A percentile compares a stretch with the other conserved stretches of the same genome.
These are phyloP conservation scores for Phaeodactylum tricornutum DNA, from an alignment of 108 stramenopile genomes.

Conservation along the genomic window DNA sequence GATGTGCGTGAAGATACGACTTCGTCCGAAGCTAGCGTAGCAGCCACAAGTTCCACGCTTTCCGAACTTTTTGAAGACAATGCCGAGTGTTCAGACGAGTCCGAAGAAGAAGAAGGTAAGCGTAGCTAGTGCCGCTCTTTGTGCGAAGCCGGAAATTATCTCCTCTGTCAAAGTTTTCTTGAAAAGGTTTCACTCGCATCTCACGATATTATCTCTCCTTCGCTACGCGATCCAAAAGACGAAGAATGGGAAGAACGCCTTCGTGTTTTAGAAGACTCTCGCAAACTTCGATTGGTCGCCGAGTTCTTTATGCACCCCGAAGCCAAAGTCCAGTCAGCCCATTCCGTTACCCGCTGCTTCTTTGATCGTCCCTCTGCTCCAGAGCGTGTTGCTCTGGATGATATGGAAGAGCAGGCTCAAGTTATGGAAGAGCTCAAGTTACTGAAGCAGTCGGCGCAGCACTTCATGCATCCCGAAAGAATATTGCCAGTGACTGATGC, in stretches of 20 bases:
- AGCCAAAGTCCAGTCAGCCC: constrained; percentile 20
- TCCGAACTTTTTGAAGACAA: constrained; percentile 18
- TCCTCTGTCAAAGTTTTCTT: background rate
- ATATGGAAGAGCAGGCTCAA: constrained; percentile 33
- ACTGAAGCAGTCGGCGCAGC: constrained; percentile 28
- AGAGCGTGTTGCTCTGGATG: constrained; percentile 9
- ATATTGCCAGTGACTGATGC: constrained; percentile 19
- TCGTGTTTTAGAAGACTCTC: constrained; percentile 53
- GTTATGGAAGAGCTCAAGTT: constrained; percentile 41
- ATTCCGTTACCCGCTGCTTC: constrained; percentile 38
- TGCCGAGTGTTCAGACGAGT: constrained; percentile 29
- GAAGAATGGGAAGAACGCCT: constrained; percentile 60
- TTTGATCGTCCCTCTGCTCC: constrained; percentile 37
- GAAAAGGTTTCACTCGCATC: too few relatives aligned
- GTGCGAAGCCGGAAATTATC: background rate
- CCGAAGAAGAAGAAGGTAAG: constrained; percentile 36
- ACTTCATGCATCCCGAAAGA: constrained; percentile 32
- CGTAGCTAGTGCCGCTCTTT: too few relatives aligned
- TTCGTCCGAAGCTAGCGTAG: too few relatives aligned
- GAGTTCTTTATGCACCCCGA: constrained; percentile 56
- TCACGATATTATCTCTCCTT: too few relatives aligned
- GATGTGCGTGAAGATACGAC: too few relatives aligned
- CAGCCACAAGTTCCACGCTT: too few relatives aligned
- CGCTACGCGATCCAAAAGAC: constrained; percentile 11
- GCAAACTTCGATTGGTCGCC: constrained; percentile 42